Conservation (phyloP, 768 basidiomycete genomes). For the Hericium rajendrae region DNA sequence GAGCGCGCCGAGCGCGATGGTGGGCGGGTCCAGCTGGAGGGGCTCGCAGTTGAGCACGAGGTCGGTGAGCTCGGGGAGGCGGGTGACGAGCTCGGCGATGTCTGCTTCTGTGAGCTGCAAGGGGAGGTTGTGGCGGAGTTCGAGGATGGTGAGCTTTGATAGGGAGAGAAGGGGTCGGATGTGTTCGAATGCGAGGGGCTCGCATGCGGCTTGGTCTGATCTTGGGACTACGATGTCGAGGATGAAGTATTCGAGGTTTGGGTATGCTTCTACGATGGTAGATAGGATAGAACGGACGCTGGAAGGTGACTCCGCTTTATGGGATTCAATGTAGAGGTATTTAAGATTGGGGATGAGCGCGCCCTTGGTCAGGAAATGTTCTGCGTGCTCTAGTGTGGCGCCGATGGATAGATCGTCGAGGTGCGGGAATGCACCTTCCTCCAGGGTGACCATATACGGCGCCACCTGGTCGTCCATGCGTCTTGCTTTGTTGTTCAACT, state of each 20-base stretch:
- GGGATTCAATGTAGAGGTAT: conserved; percentile 6
- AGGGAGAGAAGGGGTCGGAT: conserved; percentile 11
- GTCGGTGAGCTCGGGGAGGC: conserved; percentile 5
- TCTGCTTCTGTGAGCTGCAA: conserved; percentile 10
- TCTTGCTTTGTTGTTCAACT: conserved; percentile 5
- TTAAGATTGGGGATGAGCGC: conserved; percentile 6
- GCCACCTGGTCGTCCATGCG: not conserved
- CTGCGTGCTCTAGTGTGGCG: conserved; percentile 9
- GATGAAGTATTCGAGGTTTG: conserved; percentile 2
- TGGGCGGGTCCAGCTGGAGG: conserved; percentile 5
- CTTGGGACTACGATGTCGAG: conserved; percentile 9
- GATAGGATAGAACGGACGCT: conserved; percentile 5
- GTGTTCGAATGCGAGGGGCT: conserved; percentile 3
- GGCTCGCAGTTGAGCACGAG: conserved; percentile 13
- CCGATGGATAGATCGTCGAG: conserved; percentile 10
- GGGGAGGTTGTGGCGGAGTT: conserved; percentile 13
- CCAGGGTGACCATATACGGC: not conserved
- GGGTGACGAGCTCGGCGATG: conserved; percentile 7
- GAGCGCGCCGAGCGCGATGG: conserved; percentile 2
- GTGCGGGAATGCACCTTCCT: conserved; percentile 8
- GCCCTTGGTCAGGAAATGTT: conserved; percentile 8
- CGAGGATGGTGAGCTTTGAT: conserved; percentile 7
- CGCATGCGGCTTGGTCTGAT: conserved; percentile 1
- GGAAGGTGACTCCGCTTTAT: not conserved
- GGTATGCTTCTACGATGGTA: conserved; percentile 7